phyloP scores from a whole-genome alignment of 192 early-diverging fungal genomes.

The Allomyces macrogynus region DNA sequence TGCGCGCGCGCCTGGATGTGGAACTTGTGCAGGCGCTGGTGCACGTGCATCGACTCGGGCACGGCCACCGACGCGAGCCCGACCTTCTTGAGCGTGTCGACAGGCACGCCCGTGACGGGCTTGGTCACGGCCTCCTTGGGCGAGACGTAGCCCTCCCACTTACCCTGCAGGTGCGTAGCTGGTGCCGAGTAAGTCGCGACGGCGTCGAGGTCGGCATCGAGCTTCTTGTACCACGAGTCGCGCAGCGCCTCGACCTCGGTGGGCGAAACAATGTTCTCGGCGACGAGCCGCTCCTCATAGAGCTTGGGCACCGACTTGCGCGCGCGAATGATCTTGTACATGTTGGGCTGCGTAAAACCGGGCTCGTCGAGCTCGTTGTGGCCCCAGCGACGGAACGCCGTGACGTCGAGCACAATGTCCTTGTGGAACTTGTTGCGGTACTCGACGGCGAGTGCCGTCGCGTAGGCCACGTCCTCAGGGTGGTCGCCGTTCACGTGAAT shows the following conservation, averaged over 20 bases:
- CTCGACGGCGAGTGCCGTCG: conserved; percentile 63
- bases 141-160: conserved; percentile 60
- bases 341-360: conserved; percentile 84
- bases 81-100: conserved; percentile 39
- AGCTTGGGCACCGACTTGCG: conserved; percentile 63
- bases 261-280: conserved; percentile 9
- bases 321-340: conserved; percentile 84
- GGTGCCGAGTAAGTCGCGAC: conserved; percentile 37
- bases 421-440: conserved; percentile 87
- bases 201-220: conserved; percentile 26
- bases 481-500: conserved; percentile 92
- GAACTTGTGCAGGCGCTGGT: conserved; percentile 71
- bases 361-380: conserved; percentile 98
- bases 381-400: conserved; percentile 89
- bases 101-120: conserved; percentile 36
- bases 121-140: conserved; percentile 28
- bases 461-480: conserved; percentile 78
- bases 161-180: conserved; percentile 42
- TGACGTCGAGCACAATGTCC: conserved; percentile 85
- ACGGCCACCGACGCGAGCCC: conserved; percentile 56
- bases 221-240: conserved; percentile 9
- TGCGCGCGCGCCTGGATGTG: conserved; percentile 67
- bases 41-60: conserved; percentile 45
- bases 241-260: conserved; percentile 12
- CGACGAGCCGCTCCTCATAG: conserved; percentile 61